Evolutionary conservation across 208 protist genomes (phyloP), one percentile per base, ranked within the genome.

Genomic region (Acanthamoeba triangularis): DNA sequence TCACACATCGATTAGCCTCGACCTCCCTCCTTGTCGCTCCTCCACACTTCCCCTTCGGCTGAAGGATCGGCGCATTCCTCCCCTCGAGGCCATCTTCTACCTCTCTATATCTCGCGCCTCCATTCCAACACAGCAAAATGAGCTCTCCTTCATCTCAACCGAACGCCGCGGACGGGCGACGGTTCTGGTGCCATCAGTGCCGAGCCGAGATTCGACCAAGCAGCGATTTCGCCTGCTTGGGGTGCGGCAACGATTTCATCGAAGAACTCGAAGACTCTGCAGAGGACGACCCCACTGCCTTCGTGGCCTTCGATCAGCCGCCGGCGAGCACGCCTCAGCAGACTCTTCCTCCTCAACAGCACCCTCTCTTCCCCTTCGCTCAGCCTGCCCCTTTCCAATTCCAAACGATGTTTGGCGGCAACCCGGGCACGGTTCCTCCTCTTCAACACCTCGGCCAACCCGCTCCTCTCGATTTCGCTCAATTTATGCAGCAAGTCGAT

Each of bases 141-240:
- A 61, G 54, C 7, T 61, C 54, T 61, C 54, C 54, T 25, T 61
- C 54, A 61, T 25, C 54, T 61, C 54, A 28, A 61, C 54, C 54
- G 7, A 61, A 61, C 54, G 23, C 54, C 54, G 14, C 54, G 18
- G 54, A 61, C 23, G 54, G 54, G 54, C 54, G 54, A 61, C 54
- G 85, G 37, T 92, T 74, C 56, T 92, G 85, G 85, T 92, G 85
- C 85, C 85, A 92, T 37, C 85, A 74, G 37, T 92, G 85, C 33
- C 16, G 59, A n/a, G 49, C 85, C 23, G 33, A 92, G 59, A 92
- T 92, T 30, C 85, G 33, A 35, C 85, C 85, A 11, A 72, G 20
- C 8, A 44, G 23, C 33, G 59, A 37, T 52, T 92, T 92, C 25
- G 33, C 85, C 30, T 92, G 85, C 28, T 33, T 52, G 16, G 23